A percentile compares a stretch with the other conserved stretches of the same genome.
Evolutionary conservation across 73 alveolate genomes (phyloP).

Genomic region (Paramecium primaurelia): DNA sequence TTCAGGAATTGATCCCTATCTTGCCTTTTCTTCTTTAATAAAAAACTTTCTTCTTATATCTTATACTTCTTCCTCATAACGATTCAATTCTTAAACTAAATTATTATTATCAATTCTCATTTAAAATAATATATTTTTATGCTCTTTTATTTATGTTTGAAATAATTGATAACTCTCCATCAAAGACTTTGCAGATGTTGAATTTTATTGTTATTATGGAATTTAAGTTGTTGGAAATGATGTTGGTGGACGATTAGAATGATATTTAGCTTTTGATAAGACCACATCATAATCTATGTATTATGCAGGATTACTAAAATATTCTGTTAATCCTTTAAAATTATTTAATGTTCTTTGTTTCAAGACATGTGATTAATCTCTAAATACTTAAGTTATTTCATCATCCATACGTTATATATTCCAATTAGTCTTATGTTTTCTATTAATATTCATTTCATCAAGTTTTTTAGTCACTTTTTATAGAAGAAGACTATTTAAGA

Average conservation of each 20-base stretch:
- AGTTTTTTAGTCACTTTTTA: slow-evolving; percentile 24
- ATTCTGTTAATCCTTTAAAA: slow-evolving; percentile 41
- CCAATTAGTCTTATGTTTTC: slow-evolving; percentile 18
- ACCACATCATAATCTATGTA: slow-evolving; percentile 41
- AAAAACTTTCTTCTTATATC: slow-evolving; percentile 13
- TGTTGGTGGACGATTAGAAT: slow-evolving; percentile 26
- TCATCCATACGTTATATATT: slow-evolving; percentile 28
- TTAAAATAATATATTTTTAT: background rate
- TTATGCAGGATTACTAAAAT: slow-evolving; percentile 40
- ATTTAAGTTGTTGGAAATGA: slow-evolving; percentile 16
- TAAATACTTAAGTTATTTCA: background rate
- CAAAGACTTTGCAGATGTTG: background rate
- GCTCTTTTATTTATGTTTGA: background rate
- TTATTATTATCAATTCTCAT: slow-evolving; percentile 19
- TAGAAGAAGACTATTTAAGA: background rate
- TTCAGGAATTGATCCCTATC: slow-evolving; percentile 42
- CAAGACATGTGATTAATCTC: background rate
- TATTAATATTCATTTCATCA: slow-evolving; percentile 14
- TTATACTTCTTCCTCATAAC: background rate
- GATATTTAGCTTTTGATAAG: slow-evolving; percentile 15
- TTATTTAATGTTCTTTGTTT: background rate
- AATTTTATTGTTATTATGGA: background rate
- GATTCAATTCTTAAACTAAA: background rate
- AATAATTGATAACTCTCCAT: slow-evolving; percentile 15
- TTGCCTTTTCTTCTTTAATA: slow-evolving; percentile 9